Evolutionary conservation across 2,329 filamentous ascomycete species (phyloP), one percentile per base, ranked within the genome.

Genomic region (Cercospora sp.): DNA sequence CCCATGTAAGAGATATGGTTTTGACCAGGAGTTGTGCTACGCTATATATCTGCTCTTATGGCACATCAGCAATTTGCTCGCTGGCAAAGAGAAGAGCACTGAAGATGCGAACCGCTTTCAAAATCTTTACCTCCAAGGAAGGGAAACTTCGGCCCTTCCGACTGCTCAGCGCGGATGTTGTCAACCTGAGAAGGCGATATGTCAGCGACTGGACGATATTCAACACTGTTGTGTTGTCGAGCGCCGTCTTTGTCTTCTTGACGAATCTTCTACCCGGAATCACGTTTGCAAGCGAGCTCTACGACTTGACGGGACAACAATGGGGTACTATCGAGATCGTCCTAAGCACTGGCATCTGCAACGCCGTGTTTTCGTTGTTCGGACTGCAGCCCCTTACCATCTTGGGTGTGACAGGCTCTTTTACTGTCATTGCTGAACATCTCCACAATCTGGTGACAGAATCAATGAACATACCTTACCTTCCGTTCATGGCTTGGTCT

Each of bases 251-350:
- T 77, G 84, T 90, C 67, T 90, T 90, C 80, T 90, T 90, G 75
- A 89, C 87, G 31, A 90, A 90, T 74, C 81, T 90, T 5, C 77
- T 90, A 12, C 88, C 88, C 0, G 87, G 88, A 1, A 89, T 90
- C 73, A 90, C 88, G 0, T 90, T 90, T 77, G 87, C 87, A 0
- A 88, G 86, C 75, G 88, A 90, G 75, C 77, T 90, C 66, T 89
- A 88, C 74, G 84, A 85, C 4, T 78, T 87, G 69, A 90, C 88
- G 0, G 87, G 87, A 12, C 79, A 84, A 74, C 87, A 85, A 33
- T 90, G 87, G 86, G 87, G 87, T 0, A 88, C 88, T 0, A 88
- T 90, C 64, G 88, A 90, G 75, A 87, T 90, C 7, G 87, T 90
- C 2, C 86, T 90, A 66, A 89, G 87, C 71, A 90, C 88, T 2